A percentile compares a stretch with the other conserved stretches of the same genome.
Conservation (phyloP, 129 eudicot species). For the Saposhnikovia divaricata region DNA sequence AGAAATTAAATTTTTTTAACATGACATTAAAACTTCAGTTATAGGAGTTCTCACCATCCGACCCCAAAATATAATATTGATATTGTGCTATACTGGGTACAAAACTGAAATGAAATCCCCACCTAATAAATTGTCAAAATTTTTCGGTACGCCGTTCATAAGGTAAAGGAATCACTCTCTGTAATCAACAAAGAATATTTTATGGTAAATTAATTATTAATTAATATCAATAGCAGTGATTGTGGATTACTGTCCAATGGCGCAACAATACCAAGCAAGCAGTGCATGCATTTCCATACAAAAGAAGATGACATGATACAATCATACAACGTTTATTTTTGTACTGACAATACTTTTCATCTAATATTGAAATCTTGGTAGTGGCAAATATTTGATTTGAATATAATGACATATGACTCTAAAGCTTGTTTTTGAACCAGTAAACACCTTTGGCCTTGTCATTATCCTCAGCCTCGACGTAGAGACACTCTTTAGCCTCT, state of each 20-base stretch:
- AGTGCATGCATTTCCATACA: conserved; percentile 7
- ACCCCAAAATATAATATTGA: no score
- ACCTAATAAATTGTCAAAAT: no score
- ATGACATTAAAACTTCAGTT: no score
- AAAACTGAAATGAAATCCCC: no score
- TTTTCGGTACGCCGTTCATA: no score
- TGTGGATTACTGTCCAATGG: not conserved
- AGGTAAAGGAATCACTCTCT: no score
- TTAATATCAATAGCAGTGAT: not conserved
- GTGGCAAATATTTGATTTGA: not conserved
- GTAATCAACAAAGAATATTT: not conserved
- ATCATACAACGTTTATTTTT: conserved; percentile 1
- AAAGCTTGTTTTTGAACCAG: conserved; percentile 23
- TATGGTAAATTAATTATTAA: no score
- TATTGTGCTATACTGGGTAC: no score
- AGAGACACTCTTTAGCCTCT: conserved; percentile 33
- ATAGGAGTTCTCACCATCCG: no score
- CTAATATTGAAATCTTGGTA: not conserved
- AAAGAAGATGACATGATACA: conserved; percentile 4
- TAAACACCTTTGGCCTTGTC: conserved; percentile 29
- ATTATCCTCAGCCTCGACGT: conserved; percentile 22
- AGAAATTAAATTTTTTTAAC: no score
- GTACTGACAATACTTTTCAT: not conserved
- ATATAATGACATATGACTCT: not conserved
- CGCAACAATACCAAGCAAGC: not conserved